phyloP scores from a whole-genome alignment of 176 grass and related monocot species.

The Pontederia crassipes region DNA sequence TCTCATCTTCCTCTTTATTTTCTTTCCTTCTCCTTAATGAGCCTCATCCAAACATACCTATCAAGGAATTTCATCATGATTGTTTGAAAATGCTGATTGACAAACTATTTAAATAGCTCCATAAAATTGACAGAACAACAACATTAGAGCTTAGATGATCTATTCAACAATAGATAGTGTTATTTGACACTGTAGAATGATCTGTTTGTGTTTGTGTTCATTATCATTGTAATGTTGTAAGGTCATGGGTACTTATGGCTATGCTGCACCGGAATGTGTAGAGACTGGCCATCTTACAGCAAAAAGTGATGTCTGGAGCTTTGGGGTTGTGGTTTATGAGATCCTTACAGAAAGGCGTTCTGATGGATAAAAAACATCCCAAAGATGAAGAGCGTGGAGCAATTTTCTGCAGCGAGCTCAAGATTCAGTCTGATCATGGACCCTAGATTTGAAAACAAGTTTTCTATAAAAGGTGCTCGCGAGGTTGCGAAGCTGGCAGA shows the following conservation, averaged over 20 bases:
- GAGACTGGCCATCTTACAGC: slow-evolving; percentile 26
- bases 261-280: slow-evolving; percentile 12
- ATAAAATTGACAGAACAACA: too few species aligned
- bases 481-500: slow-evolving; percentile 40
- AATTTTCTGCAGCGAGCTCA: slow-evolving; percentile 16
- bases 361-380: slow-evolving; percentile 25
- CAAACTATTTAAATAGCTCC: too few species aligned
- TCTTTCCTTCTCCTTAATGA: too few species aligned
- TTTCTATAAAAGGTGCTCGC: slow-evolving; percentile 24
- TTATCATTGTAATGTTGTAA: not conserved
- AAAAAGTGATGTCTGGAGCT: slow-evolving; percentile 68
- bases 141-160: too few species aligned
- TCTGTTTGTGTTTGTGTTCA: not conserved
- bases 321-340: slow-evolving; percentile 61
- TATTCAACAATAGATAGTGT: too few species aligned
- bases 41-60: too few species aligned
- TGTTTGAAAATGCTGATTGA: too few species aligned
- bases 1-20: too few species aligned
- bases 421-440: slow-evolving; percentile 41
- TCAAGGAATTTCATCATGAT: too few species aligned
- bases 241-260: slow-evolving; percentile 13
- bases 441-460: slow-evolving; percentile 44
- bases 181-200: too few species aligned
- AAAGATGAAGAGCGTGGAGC: slow-evolving; percentile 42
- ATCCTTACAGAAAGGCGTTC: slow-evolving; percentile 46